These are phyloP conservation scores for Metschnikowia vanudenii DNA, from an alignment of 805 yeast species.

Conservation along the genomic window DNA sequence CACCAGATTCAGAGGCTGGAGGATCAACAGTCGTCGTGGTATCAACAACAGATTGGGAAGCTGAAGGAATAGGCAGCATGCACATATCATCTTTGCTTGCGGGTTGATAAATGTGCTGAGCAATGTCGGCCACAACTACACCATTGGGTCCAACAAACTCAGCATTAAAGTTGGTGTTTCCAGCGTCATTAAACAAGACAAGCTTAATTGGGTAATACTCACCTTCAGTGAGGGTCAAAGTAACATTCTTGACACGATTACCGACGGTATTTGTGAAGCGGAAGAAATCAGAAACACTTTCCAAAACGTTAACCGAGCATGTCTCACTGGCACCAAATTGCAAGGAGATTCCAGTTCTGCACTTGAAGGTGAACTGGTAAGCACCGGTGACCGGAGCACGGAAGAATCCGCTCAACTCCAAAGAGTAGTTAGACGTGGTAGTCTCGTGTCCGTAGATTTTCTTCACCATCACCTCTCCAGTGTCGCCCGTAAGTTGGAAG, in stretches of 20 bases:
- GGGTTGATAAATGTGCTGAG: not conserved
- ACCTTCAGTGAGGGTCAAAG: not conserved
- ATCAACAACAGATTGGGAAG: too few relatives aligned
- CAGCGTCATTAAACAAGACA: not conserved
- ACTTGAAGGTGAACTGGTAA: not conserved
- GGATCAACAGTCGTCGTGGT: too few relatives aligned
- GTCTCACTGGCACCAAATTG: not conserved
- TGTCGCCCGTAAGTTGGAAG: not conserved
- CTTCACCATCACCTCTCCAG: not conserved
- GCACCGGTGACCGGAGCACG: not conserved
- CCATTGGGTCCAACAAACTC: not conserved
- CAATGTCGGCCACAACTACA: not conserved
- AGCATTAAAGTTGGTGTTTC: not conserved
- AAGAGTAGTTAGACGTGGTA: not conserved
- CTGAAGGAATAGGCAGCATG: too few relatives aligned
- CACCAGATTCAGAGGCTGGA: too few relatives aligned
- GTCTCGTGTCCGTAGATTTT: not conserved
- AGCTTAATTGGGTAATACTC: not conserved
- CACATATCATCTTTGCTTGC: too few relatives aligned
- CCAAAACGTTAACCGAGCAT: not conserved
- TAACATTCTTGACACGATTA: not conserved
- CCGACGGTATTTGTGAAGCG: not conserved
- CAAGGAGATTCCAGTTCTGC: not conserved
- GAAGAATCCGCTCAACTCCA: not conserved
- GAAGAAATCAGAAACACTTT: not conserved